Evolutionary conservation across 257 asterid species (phyloP).

Genomic region (Solanum dulcamara): DNA sequence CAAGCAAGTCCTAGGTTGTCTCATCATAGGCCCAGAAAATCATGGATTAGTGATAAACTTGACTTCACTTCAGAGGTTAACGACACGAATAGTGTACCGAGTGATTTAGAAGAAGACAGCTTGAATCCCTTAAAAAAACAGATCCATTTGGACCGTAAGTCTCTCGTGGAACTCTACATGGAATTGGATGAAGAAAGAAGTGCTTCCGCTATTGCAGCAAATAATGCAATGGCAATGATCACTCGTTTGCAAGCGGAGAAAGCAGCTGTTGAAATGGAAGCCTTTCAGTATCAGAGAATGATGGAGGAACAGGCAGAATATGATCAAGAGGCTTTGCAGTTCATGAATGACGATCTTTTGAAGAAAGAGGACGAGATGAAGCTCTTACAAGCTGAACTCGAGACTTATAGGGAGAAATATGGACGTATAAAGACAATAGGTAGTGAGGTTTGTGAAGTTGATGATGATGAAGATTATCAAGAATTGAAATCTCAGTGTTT

Average conservation of each 20-base stretch:
- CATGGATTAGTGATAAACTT: background rate
- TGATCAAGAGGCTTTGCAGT: conserved; percentile 66
- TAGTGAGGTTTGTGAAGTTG: conserved; percentile 62
- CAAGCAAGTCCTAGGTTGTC: conserved; percentile 67
- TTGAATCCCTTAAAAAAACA: conserved; percentile 32
- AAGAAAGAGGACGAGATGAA: conserved; percentile 59
- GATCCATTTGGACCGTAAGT: conserved; percentile 51
- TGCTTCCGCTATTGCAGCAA: conserved; percentile 93
- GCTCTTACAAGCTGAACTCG: conserved; percentile 51
- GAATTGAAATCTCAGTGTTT: conserved; percentile 41
- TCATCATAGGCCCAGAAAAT: conserved; percentile 13
- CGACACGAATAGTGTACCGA: conserved; percentile 16
- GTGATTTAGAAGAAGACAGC: conserved; percentile 32
- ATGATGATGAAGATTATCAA: conserved; percentile 57
- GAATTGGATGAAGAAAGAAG: conserved; percentile 91
- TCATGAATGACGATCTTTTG: conserved; percentile 43
- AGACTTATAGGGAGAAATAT: conserved; percentile 37
- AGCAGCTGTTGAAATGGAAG: conserved; percentile 98
- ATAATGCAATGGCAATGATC: conserved; percentile 98
- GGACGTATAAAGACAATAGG: conserved; percentile 40
- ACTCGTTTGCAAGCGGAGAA: conserved; percentile 88
- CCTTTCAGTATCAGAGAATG: conserved; percentile 92
- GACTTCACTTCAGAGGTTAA: conserved; percentile 23
- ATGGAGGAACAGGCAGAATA: conserved; percentile 97
- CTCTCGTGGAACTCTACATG: conserved; percentile 65